Evolutionary conservation across 441 rosid species (phyloP).

Genomic region (Jatropha podagrica): DNA sequence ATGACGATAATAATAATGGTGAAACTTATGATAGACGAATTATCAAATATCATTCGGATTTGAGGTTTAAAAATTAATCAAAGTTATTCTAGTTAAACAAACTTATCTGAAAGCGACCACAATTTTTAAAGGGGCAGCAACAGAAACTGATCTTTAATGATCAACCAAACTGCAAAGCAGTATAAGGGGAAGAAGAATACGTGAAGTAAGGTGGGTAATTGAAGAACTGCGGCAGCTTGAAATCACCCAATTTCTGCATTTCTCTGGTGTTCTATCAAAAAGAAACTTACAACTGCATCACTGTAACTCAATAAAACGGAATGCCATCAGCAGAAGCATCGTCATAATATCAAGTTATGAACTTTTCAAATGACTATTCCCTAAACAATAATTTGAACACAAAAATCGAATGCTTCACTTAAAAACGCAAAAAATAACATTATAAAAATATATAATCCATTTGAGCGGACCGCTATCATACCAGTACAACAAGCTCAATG

Average conservation of each 20-base stretch:
- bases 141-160: background rate
- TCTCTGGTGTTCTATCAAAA: conserved; percentile 15
- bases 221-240: conserved; percentile 91
- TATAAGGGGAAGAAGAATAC: conserved; percentile 35
- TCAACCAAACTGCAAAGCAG: background rate
- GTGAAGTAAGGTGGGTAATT: conserved; percentile 98
- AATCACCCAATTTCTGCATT: conserved; percentile 85
- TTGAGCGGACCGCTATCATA: background rate
- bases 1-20: background rate
- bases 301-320: conserved; percentile 8
- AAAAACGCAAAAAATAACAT: background rate
- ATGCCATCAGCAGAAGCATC: background rate
- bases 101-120: background rate
- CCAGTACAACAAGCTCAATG: no score
- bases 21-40: background rate
- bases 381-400: no score
- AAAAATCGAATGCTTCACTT: no score
- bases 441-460: background rate
- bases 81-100: no score
- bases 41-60: no score
- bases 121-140: background rate
- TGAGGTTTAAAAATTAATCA: background rate
- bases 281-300: conserved; percentile 20
- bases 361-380: background rate
- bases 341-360: background rate